phyloP scores from a whole-genome alignment of 441 rosid genomes.

The Aleurites moluccanus region DNA sequence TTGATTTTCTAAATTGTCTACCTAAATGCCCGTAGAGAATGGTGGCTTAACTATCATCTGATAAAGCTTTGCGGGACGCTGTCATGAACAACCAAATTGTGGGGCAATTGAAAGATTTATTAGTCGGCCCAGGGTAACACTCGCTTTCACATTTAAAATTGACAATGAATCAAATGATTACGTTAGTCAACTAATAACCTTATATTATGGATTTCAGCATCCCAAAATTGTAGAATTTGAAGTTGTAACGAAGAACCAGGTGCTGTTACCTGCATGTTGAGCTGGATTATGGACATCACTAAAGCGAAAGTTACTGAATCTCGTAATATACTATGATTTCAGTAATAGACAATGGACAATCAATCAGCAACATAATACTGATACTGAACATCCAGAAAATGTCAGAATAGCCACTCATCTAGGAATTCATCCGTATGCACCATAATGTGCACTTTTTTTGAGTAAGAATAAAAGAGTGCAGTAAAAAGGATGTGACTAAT shows the following conservation, averaged over 20 bases:
- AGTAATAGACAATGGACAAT: neutral
- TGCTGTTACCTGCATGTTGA: slow-evolving; percentile 28
- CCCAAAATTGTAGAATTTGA: slow-evolving; percentile 20
- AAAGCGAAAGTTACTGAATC: slow-evolving; percentile 44
- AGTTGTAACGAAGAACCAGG: slow-evolving; percentile 31
- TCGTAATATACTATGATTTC: no score
- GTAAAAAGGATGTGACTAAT: neutral
- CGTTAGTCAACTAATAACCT: no score
- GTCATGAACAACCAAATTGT: slow-evolving; percentile 64
- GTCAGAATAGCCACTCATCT: neutral
- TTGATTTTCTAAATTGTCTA: neutral
- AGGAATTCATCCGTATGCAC: neutral
- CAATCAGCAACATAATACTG: neutral
- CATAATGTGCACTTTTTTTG: neutral
- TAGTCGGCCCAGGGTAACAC: slow-evolving; percentile 34
- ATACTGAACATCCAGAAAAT: neutral
- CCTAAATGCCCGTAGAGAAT: slow-evolving; percentile 45
- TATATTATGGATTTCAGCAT: slow-evolving; percentile 13
- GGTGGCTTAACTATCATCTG: slow-evolving; percentile 75
- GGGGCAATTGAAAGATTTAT: slow-evolving; percentile 48
- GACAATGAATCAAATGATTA: no score
- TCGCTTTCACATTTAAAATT: no score
- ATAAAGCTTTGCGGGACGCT: slow-evolving; percentile 78
- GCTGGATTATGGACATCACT: slow-evolving; percentile 53
- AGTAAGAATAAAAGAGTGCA: neutral